Percentiles rank a stretch among this genome's conserved stretches.
These are phyloP conservation scores for Sporormia fimetaria DNA, from an alignment of 495 filamentous ascomycete genomes.

Conservation along the genomic window DNA sequence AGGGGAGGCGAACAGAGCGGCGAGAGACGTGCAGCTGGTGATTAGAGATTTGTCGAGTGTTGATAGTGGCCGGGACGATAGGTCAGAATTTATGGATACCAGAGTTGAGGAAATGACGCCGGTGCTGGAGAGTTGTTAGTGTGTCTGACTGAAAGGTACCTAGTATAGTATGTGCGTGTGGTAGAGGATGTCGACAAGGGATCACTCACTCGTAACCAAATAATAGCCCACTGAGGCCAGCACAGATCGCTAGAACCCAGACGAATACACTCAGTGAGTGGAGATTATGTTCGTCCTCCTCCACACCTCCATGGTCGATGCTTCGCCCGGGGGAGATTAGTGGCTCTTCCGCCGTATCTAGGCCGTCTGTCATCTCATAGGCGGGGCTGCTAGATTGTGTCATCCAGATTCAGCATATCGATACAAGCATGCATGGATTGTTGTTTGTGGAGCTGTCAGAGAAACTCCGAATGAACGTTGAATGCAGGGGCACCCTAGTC, in stretches of 20 bases:
- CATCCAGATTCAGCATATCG: no score
- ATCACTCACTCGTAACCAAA: conserved; percentile 66
- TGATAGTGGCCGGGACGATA: conserved; percentile 55
- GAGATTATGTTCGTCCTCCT: conserved; percentile 14
- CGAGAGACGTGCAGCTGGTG: conserved; percentile 69
- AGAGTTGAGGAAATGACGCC: conserved; percentile 85
- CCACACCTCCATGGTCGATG: conserved; percentile 2
- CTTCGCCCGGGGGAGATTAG: no score
- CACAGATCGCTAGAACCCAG: conserved; percentile 67
- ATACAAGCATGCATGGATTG: no score
- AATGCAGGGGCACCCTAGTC: no score
- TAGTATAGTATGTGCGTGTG: background rate
- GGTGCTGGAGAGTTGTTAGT: conserved; percentile 44
- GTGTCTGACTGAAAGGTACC: background rate
- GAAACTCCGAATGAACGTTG: no score
- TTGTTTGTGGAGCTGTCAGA: no score
- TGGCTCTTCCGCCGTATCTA: no score
- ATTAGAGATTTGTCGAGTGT: conserved; percentile 75
- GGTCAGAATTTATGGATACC: conserved; percentile 62
- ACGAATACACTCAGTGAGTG: conserved; percentile 37
- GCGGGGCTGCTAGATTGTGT: no score
- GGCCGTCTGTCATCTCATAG: no score
- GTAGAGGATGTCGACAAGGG: background rate
- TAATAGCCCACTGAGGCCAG: conserved; percentile 72
- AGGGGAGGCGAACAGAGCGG: conserved; percentile 68